Percentiles rank a stretch among this genome's conserved stretches.
Evolutionary conservation across 176 grass and related monocot species (phyloP).

Genomic region (Hyparrhenia diplandra): DNA sequence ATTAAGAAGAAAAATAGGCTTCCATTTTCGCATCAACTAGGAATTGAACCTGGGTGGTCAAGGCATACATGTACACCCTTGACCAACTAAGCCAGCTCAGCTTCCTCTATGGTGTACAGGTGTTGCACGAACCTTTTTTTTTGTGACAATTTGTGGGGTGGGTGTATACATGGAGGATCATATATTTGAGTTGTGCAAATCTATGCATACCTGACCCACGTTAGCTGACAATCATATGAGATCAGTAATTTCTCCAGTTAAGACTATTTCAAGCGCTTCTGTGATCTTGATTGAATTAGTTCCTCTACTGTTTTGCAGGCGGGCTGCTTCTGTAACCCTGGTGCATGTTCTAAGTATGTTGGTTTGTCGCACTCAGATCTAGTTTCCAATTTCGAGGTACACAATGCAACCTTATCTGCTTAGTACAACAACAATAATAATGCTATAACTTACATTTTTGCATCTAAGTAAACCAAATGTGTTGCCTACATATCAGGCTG

Average conservation of each 20-base stretch:
- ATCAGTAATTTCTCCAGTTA: background rate
- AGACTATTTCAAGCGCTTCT: background rate
- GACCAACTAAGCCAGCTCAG: background rate
- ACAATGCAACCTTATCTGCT: slow-evolving; percentile 15
- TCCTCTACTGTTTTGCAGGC: slow-evolving; percentile 50
- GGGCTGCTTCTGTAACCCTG: slow-evolving; percentile 98
- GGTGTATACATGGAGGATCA: background rate
- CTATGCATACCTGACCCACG: background rate
- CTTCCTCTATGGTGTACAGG: background rate
- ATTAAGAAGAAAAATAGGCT: background rate
- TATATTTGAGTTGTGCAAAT: background rate
- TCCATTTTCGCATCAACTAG: background rate
- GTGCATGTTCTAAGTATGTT: slow-evolving; percentile 89
- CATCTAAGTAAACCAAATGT: slow-evolving; percentile 19
- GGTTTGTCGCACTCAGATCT: slow-evolving; percentile 81
- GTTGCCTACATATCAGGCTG: slow-evolving; percentile 48
- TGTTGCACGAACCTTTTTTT: background rate
- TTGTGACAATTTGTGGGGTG: background rate
- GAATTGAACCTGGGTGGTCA: background rate
- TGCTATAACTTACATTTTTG: background rate
- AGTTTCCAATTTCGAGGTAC: slow-evolving; percentile 92
- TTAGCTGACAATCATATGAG: background rate
- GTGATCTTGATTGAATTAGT: background rate
- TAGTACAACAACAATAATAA: background rate
- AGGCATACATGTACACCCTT: background rate